phyloP scores from a whole-genome alignment of 169 alveolate genomes.

The Plasmodium sp. region DNA sequence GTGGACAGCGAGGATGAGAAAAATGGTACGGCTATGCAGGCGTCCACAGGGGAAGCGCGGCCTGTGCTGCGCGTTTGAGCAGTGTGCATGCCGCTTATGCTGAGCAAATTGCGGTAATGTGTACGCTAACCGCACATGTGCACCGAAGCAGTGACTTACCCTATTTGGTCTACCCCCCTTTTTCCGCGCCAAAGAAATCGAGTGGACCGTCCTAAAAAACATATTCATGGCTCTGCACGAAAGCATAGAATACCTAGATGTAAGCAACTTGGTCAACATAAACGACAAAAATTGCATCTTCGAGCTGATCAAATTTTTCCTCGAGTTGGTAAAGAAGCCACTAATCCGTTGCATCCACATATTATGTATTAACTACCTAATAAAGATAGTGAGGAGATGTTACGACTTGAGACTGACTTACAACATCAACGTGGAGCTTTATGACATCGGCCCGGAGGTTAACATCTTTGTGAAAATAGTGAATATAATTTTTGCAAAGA shows the following conservation, averaged over 20 bases:
- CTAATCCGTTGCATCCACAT: slow-evolving; percentile 52
- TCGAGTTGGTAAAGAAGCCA: slow-evolving; percentile 38
- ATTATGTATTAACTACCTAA: slow-evolving; percentile 48
- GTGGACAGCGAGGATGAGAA: slow-evolving; percentile 1
- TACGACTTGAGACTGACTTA: slow-evolving; percentile 31
- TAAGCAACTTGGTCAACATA: slow-evolving; percentile 49
- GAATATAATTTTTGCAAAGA: slow-evolving; percentile 62
- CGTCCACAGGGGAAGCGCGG: background rate
- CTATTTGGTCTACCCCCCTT: background rate
- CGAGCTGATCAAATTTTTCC: slow-evolving; percentile 62
- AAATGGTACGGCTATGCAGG: slow-evolving; percentile 18
- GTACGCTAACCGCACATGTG: background rate
- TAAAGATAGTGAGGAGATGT: slow-evolving; percentile 38
- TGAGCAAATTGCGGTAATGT: background rate
- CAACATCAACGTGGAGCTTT: slow-evolving; percentile 55
- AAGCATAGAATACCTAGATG: slow-evolving; percentile 49
- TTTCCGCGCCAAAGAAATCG: slow-evolving; percentile 15
- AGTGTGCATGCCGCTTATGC: background rate
- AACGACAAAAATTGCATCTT: slow-evolving; percentile 67
- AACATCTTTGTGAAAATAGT: slow-evolving; percentile 69
- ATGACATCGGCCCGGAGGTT: slow-evolving; percentile 66
- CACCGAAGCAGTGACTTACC: background rate
- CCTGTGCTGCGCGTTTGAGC: background rate
- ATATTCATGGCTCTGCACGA: slow-evolving; percentile 32
- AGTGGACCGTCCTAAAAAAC: slow-evolving; percentile 7